Evolutionary conservation across 805 yeast genomes (phyloP), one percentile per base, ranked within the genome.

Genomic region (Yamadazyma scolyti): DNA sequence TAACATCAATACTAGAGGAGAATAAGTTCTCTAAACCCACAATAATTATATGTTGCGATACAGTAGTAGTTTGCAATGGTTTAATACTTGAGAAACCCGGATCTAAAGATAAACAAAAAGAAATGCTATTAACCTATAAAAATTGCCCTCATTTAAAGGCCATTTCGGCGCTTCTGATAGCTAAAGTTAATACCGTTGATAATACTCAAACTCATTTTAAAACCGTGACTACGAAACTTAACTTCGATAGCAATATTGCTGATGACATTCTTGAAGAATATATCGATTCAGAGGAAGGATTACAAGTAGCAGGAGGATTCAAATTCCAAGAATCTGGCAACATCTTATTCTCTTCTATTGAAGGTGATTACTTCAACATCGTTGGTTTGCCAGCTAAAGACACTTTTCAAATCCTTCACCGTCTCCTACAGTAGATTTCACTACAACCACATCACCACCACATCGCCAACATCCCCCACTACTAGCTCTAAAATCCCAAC

Each of bases 241-340:
- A 75, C 34, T 64, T 78, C 26, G 54, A 46, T 27, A 40, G 58
- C 6, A 35, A 49, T 1, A 56, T 78, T 9, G 66, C 77, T 1
- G 77, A 75, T 42, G 75, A 65, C n/a, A 63, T 79, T 23, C 47
- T 90, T 4, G 48, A 70, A 16, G 61, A 66, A 10, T 90, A 90
- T 53, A 81, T 83, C 8, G 68, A 68, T 2, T 60, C 79, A 2
- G 80, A 71, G 14, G 97, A 90, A 52, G 97, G 93, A 1, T 34
- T 67, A 6, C 71, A 71, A 28, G 97, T 85, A 1, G 96, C 97
- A 2, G 98, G 97, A 5, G 98, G 98, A 1, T 89, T 85, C 60
- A 79, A 78, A 45, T 79, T 82, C 37, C 97, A 90, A 56, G 84
- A 80, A 0, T 51, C 54, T 7, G 93, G 94, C 2, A 77, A 82